Conservation (phyloP, 495 filamentous ascomycete species). For the Aspergillus heteromorphus region DNA sequence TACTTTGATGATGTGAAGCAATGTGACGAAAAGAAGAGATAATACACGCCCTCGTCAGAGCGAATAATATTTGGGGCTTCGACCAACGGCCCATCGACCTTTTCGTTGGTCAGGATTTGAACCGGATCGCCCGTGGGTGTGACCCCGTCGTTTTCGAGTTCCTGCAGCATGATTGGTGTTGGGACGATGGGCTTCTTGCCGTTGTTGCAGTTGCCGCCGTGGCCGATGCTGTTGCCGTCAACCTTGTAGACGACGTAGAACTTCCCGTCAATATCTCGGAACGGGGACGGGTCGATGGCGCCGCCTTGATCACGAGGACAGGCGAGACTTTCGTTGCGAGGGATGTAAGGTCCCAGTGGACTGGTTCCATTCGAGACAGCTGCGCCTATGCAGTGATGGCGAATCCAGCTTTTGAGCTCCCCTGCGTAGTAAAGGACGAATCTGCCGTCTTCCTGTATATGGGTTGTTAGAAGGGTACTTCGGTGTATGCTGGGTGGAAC, state of each 20-base stretch:
- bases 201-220: constrained; percentile 52
- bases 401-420: constrained; percentile 24
- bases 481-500: neutral
- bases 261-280: constrained; percentile 43
- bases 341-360: constrained; percentile 46
- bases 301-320: constrained; percentile 49
- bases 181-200: constrained; percentile 34
- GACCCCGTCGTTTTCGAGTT: constrained; percentile 47
- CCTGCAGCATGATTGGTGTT: constrained; percentile 55
- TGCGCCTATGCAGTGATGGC: constrained; percentile 49
- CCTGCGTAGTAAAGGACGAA: constrained; percentile 56
- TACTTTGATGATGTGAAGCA: constrained; percentile 49
- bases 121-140: constrained; percentile 43
- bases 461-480: constrained; percentile 4
- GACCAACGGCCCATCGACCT: constrained; percentile 52
- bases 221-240: constrained; percentile 53
- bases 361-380: constrained; percentile 33
- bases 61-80: constrained; percentile 53
- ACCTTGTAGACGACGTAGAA: constrained; percentile 56
- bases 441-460: constrained; percentile 26
- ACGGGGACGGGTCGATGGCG: constrained; percentile 53
- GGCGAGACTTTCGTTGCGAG: constrained; percentile 33
- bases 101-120: constrained; percentile 46
- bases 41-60: constrained; percentile 40
- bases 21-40: constrained; percentile 56